phyloP scores from a whole-genome alignment of 2,329 filamentous ascomycete genomes.

The Cryoendolithus antarcticus region DNA sequence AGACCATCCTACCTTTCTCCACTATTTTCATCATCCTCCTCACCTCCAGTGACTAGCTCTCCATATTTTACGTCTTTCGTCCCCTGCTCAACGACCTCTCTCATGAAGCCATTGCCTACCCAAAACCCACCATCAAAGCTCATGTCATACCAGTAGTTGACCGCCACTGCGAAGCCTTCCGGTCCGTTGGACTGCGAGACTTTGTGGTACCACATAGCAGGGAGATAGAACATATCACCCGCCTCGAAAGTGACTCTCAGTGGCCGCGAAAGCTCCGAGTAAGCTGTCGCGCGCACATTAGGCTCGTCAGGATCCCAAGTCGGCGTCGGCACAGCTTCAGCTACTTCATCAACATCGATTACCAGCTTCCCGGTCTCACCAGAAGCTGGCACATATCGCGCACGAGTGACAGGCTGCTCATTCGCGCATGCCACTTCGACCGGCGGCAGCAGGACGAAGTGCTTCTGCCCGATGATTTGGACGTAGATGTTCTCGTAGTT shows the following conservation, averaged over 20 bases:
- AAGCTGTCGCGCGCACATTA: conserved; percentile 37
- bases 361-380: conserved; percentile 17
- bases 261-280: conserved; percentile 48
- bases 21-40: background rate
- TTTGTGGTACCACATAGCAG: conserved; percentile 77
- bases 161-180: conserved; percentile 62
- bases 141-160: conserved; percentile 84
- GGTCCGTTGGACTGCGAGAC: conserved; percentile 57
- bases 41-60: conserved; percentile 4
- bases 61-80: conserved; percentile 13
- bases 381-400: conserved; percentile 41
- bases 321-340: conserved; percentile 50
- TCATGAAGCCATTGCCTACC: conserved; percentile 42
- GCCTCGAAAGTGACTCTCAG: conserved; percentile 55
- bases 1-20: too few species aligned
- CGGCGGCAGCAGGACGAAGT: conserved; percentile 64
- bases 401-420: conserved; percentile 46
- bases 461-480: conserved; percentile 59
- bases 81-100: conserved; percentile 15
- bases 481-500: conserved; percentile 81
- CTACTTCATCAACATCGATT: conserved; percentile 22
- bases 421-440: conserved; percentile 56
- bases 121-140: conserved; percentile 61
- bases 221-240: conserved; percentile 73
- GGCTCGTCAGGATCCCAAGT: conserved; percentile 62